Evolutionary conservation across 306 rosid genomes (phyloP).

Genomic region (Corylus heterophylla): DNA sequence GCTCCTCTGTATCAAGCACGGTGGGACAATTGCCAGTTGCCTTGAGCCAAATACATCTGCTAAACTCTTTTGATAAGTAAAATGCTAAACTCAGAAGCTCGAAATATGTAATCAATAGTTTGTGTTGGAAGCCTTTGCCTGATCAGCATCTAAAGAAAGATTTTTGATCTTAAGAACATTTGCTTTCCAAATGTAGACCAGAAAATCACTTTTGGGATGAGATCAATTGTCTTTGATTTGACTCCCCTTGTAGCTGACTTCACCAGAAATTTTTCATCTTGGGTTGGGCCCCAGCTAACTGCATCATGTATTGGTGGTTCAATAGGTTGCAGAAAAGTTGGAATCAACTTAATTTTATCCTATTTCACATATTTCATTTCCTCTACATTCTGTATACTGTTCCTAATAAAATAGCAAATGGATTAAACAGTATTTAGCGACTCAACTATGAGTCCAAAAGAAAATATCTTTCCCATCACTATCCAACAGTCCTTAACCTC

Average conservation of each 20-base stretch:
- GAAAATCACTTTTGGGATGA: not conserved
- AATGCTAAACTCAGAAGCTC: too few species aligned
- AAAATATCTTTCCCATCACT: too few species aligned
- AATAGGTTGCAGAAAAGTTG: not conserved
- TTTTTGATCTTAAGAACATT: too few species aligned
- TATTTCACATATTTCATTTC: not conserved
- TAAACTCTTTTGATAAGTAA: too few species aligned
- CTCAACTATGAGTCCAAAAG: not conserved
- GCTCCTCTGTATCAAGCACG: not conserved
- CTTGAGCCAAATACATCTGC: not conserved
- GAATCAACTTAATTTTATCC: not conserved
- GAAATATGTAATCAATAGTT: too few species aligned
- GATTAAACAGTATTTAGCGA: not conserved
- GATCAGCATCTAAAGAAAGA: too few species aligned
- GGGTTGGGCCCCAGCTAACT: not conserved
- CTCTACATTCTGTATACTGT: not conserved
- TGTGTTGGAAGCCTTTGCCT: too few species aligned
- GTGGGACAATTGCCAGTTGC: not conserved
- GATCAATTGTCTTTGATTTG: not conserved
- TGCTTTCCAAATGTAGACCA: not conserved
- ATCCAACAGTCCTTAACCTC: not conserved
- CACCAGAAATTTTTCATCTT: not conserved
- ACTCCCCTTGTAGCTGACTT: not conserved
- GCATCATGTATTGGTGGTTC: not conserved
- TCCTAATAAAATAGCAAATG: not conserved